A percentile compares a stretch with the other conserved stretches of the same genome.
Evolutionary conservation across 495 filamentous ascomycete genomes (phyloP).

Genomic region (Aspergillus homomorphus): DNA sequence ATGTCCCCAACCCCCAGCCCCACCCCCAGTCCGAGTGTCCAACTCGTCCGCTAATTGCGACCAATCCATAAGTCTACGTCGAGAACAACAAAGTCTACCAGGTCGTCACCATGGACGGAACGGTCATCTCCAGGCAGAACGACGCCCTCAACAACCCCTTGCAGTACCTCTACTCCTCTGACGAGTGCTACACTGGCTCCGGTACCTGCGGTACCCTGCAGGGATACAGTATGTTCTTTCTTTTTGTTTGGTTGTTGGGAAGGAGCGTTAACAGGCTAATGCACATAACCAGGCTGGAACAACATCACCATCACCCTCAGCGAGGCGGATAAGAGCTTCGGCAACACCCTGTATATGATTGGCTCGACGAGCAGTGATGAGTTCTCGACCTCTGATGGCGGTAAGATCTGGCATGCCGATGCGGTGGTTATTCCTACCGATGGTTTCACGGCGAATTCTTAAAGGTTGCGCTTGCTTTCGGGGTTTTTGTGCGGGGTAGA

Average conservation of each 20-base stretch:
- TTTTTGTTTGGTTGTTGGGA: too few relatives aligned
- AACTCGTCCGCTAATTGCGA: too few relatives aligned
- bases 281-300: conserved; percentile 3
- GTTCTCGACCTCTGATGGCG: neutral
- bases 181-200: conserved; percentile 25
- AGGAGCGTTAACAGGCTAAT: neutral
- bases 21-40: too few relatives aligned
- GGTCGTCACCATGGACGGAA: neutral
- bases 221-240: conserved; percentile 12
- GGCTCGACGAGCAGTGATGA: neutral
- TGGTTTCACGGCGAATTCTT: neutral
- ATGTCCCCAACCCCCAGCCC: neutral
- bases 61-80: neutral
- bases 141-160: conserved; percentile 13
- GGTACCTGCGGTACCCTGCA: conserved; percentile 18
- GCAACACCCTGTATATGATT: neutral
- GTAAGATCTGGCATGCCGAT: neutral
- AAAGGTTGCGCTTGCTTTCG: neutral
- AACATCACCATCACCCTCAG: conserved; percentile 20
- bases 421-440: neutral
- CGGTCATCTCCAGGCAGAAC: neutral
- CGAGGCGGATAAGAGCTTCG: conserved; percentile 14
- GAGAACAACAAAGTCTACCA: neutral
- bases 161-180: conserved; percentile 18
- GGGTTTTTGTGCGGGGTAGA: too few relatives aligned